Conservation (phyloP, 225 moss, liverwort and hornwort genomes). For the Bryoerythrophyllum caledonicum region DNA sequence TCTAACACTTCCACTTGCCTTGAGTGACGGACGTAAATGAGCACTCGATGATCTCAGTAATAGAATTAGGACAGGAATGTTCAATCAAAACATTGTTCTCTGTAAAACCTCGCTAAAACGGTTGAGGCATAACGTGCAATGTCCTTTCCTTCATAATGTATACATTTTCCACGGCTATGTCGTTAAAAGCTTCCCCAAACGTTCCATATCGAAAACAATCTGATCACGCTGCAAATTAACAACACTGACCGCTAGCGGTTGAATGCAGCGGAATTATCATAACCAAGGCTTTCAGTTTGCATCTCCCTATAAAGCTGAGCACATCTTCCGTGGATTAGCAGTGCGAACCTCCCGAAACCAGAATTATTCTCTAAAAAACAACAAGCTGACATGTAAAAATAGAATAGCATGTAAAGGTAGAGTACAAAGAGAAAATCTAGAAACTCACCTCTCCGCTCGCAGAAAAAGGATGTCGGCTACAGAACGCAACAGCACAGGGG, state of each 20-base stretch:
- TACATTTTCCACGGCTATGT: neutral
- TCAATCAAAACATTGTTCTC: neutral
- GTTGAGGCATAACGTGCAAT: neutral
- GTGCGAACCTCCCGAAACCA: neutral
- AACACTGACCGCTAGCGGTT: conserved; percentile 7
- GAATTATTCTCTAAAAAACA: neutral
- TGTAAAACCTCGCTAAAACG: neutral
- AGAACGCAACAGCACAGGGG: conserved; percentile 14
- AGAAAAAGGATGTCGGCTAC: conserved; percentile 25
- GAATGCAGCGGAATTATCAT: conserved; percentile 17
- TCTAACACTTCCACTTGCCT: conserved; percentile 1
- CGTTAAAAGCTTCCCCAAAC: neutral
- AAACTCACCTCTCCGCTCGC: conserved; percentile 34
- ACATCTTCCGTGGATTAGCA: neutral
- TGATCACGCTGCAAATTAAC: neutral
- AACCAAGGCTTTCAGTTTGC: neutral
- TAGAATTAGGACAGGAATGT: neutral
- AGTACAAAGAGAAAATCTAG: conserved; percentile 12
- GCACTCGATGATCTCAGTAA: neutral
- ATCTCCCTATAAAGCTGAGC: neutral
- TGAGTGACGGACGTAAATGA: neutral
- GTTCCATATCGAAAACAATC: conserved; percentile 7
- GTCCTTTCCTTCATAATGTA: conserved; percentile 13
- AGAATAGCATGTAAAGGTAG: conserved; percentile 12
- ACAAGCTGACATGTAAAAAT: neutral